phyloP scores from a whole-genome alignment of 129 eudicot genomes.

The Flaveria sonorensis region DNA sequence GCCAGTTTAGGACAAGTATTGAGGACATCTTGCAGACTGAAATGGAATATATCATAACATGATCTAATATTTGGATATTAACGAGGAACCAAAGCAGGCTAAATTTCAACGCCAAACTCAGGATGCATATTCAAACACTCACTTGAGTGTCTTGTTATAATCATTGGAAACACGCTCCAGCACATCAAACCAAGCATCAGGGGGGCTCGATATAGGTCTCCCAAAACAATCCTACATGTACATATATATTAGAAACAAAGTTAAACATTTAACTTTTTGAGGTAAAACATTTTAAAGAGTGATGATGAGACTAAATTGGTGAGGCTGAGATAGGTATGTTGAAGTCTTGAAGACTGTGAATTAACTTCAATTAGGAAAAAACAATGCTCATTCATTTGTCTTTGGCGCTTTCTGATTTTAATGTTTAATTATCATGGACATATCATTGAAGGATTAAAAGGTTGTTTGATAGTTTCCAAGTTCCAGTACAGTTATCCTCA shows the following conservation, averaged over 20 bases:
- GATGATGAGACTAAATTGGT: conserved; percentile 15
- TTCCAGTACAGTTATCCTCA: no score
- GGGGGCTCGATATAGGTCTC: conserved; percentile 85
- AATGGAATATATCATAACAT: not conserved
- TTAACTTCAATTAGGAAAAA: not conserved
- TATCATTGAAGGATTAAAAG: no score
- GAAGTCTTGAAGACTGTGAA: not conserved
- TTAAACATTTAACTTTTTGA: not conserved
- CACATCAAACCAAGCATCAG: conserved; percentile 97
- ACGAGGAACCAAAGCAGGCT: conserved; percentile 4
- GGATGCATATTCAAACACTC: conserved; percentile 31
- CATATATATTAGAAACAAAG: conserved; percentile 25
- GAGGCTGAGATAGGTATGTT: not conserved
- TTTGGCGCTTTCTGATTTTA: no score
- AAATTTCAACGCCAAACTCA: conserved; percentile 2
- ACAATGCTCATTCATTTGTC: no score
- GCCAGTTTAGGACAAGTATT: conserved; percentile 6
- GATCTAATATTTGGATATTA: conserved; percentile 9
- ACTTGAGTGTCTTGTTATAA: conserved; percentile 87
- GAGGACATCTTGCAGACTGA: not conserved
- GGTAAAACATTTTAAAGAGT: conserved; percentile 3
- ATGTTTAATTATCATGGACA: no score
- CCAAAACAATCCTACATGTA: conserved; percentile 73
- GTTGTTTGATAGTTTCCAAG: no score
- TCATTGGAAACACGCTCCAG: conserved; percentile 90